phyloP scores from a whole-genome alignment of 371 early-diverging fungal species.

The Apophysomyces trapeziformis region DNA sequence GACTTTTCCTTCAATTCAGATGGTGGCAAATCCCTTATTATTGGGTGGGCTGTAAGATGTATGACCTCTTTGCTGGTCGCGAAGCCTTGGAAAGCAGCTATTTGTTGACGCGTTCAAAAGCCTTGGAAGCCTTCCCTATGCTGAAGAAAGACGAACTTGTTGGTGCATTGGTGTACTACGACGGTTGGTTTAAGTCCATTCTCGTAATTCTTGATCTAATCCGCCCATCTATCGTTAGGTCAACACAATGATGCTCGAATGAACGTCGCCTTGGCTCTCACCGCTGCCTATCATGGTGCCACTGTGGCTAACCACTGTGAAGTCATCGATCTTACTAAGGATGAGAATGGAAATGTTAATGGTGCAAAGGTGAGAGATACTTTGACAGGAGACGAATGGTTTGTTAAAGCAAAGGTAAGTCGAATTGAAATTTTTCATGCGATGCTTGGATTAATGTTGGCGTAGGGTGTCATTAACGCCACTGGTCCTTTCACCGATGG shows the following conservation, averaged over 20 bases:
- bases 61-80: slow-evolving; percentile 93
- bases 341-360: slow-evolving; percentile 63
- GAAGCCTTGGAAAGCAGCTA: slow-evolving; percentile 90
- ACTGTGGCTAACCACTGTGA: slow-evolving; percentile 96
- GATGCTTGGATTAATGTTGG: neutral
- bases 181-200: slow-evolving; percentile 63
- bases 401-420: slow-evolving; percentile 81
- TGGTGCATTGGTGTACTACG: slow-evolving; percentile 98
- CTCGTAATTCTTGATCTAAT: neutral
- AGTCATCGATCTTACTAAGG: slow-evolving; percentile 84
- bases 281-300: slow-evolving; percentile 95
- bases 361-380: slow-evolving; percentile 89
- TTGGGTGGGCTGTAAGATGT: slow-evolving; percentile 96
- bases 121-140: slow-evolving; percentile 96
- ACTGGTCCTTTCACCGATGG: slow-evolving; percentile 81
- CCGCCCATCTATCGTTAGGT: slow-evolving; percentile 46
- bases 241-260: slow-evolving; percentile 98
- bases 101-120: slow-evolving; percentile 84
- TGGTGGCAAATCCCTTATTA: slow-evolving; percentile 98
- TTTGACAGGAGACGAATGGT: slow-evolving; percentile 89
- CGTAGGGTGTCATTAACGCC: slow-evolving; percentile 85
- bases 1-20: slow-evolving; percentile 35
- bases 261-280: slow-evolving; percentile 96
- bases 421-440: neutral
- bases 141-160: slow-evolving; percentile 88